These are phyloP conservation scores for Lagenaria siceraria DNA, from an alignment of 306 rosid genomes.

Conservation along the genomic window DNA sequence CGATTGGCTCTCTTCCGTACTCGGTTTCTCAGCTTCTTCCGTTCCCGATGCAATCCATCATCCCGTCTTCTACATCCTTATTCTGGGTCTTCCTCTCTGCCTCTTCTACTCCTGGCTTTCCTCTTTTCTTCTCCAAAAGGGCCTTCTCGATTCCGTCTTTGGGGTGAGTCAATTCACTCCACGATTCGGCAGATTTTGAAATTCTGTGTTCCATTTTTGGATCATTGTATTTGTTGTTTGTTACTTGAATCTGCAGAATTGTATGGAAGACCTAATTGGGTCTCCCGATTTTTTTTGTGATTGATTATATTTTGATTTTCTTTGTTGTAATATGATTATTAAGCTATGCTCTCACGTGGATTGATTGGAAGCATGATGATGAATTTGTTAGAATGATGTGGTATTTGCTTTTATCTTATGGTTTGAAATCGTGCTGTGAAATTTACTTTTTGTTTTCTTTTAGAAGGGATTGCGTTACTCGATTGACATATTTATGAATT, in stretches of 20 bases:
- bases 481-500: neutral
- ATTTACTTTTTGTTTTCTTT: neutral
- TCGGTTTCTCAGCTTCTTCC: slow-evolving; percentile 28
- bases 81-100: slow-evolving; percentile 62
- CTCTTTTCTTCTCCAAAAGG: slow-evolving; percentile 23
- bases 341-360: neutral
- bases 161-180: slow-evolving; percentile 25
- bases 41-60: slow-evolving; percentile 50
- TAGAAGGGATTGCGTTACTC: neutral
- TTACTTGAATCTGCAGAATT: neutral
- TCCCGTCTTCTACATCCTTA: slow-evolving; percentile 43
- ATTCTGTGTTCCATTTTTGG: neutral
- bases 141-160: slow-evolving; percentile 42
- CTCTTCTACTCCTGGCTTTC: slow-evolving; percentile 59
- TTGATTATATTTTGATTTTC: neutral
- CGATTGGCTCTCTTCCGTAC: slow-evolving; percentile 50
- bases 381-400: neutral
- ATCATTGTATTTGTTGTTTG: neutral
- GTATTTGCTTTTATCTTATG: neutral
- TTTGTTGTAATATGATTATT: neutral
- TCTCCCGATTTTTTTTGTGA: neutral
- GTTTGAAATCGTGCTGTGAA: neutral
- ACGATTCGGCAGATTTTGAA: neutral
- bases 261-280: neutral
- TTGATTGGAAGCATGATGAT: neutral